A percentile compares a stretch with the other conserved stretches of the same genome.
Evolutionary conservation across 2,329 filamentous ascomycete species (phyloP).

Genomic region (Biscogniauxia mediterranea): DNA sequence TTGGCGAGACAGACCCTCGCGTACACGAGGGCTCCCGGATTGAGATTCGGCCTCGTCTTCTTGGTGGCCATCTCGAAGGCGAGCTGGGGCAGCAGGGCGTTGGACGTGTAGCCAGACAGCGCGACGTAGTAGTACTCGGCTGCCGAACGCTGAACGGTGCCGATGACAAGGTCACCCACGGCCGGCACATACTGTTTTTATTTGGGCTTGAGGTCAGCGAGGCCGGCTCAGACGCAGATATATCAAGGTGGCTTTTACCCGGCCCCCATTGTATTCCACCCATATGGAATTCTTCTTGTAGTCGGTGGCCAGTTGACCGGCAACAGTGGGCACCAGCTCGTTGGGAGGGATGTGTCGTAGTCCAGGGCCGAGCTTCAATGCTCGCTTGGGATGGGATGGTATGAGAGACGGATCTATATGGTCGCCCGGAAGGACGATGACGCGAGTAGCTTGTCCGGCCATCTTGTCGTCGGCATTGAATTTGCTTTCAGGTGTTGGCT

Average conservation of each 20-base stretch:
- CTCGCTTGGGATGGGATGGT: slow-evolving; percentile 65
- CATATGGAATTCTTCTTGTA: slow-evolving; percentile 73
- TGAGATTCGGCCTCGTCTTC: slow-evolving; percentile 82
- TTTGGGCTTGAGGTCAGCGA: slow-evolving; percentile 23
- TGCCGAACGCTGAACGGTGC: slow-evolving; percentile 73
- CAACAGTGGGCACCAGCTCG: slow-evolving; percentile 66
- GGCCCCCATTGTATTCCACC: slow-evolving; percentile 68
- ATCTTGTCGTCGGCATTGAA: slow-evolving; percentile 40
- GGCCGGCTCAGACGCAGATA: slow-evolving; percentile 1
- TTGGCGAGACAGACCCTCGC: slow-evolving; percentile 77
- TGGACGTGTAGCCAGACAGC: slow-evolving; percentile 63
- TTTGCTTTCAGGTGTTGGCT: slow-evolving; percentile 3
- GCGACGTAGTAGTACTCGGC: slow-evolving; percentile 78
- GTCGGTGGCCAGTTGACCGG: slow-evolving; percentile 66
- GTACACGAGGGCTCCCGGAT: slow-evolving; percentile 78
- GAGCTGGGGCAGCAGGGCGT: slow-evolving; percentile 75
- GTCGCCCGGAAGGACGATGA: slow-evolving; percentile 81
- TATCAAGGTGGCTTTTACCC: slow-evolving; percentile 56
- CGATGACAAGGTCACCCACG: slow-evolving; percentile 83
- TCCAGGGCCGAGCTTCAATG: slow-evolving; percentile 80
- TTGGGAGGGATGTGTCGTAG: slow-evolving; percentile 78
- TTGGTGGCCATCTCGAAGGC: slow-evolving; percentile 92
- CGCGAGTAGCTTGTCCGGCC: slow-evolving; percentile 47
- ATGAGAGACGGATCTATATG: slow-evolving; percentile 63
- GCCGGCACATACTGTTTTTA: slow-evolving; percentile 69